Evolutionary conservation across 2,329 filamentous ascomycete genomes (phyloP), one percentile per base, ranked within the genome.

Genomic region (Ceratocystis colombiana): DNA sequence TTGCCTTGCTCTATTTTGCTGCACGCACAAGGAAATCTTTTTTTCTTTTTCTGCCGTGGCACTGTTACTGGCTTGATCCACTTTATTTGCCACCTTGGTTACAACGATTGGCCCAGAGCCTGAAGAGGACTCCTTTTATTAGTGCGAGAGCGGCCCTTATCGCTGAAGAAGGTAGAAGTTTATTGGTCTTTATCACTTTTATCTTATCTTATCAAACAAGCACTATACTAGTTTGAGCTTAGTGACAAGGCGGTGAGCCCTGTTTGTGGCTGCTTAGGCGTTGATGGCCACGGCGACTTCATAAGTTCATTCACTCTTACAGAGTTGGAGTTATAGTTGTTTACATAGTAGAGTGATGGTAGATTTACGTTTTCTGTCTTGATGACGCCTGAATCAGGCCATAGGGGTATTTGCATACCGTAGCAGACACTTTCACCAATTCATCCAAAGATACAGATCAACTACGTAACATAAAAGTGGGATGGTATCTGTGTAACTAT

Each of bases 11-110:
- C 17, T 7, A 55, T 64, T n/a, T 33, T 59, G 62, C 48, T 41
- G 37, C 30, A 41, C 50, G 46, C 30, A 25, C 50, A 53, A 41
- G 62, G 33, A 41, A 57, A 25, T 76, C 96, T 91, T 53, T 53
- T 28, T 28, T 28, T 28, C 25, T 46, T 41, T 28, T 50, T 55
- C 50, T 53, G 46, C 50, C 46, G 30, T 64, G 20, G 25, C 45
- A 22, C 46, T 46, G 33, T 7, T 53, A 33, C 33, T 50, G 20
- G 50, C 3, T 15, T 55, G 20, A 33, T 10, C 62, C 62, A 48
- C 48, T 20, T 48, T 37, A 15, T 20, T 64, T 53, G 45, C 45
- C 33, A 55, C 46, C 37, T 41, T 22, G 62, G 12, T 5, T 28
- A 37, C 5, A 8, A 15, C 41, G 62, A 64, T 64, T 64, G 62